Conservation (phyloP, 352 stramenopile genomes). For the Phytophthora constricta region DNA sequence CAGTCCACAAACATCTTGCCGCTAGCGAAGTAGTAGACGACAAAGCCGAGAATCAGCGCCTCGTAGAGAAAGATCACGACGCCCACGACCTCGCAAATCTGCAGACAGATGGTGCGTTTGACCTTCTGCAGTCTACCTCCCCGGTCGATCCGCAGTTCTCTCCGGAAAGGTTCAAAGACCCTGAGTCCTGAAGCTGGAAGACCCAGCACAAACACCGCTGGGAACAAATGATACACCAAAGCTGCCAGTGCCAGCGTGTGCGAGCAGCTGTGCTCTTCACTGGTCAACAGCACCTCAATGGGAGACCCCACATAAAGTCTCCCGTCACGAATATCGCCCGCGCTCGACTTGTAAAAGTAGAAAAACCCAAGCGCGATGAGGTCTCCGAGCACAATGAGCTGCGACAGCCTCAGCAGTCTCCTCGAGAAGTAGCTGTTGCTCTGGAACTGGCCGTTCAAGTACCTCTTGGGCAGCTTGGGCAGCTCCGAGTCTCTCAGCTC, state of each 20-base stretch:
- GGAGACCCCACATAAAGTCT: constrained; percentile 57
- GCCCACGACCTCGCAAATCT: constrained; percentile 77
- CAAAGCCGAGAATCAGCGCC: constrained; percentile 49
- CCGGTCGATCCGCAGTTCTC: constrained; percentile 68
- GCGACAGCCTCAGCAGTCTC: constrained; percentile 59
- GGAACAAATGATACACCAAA: constrained; percentile 77
- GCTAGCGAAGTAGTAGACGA: constrained; percentile 66
- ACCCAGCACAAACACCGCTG: constrained; percentile 63
- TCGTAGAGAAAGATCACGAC: constrained; percentile 65
- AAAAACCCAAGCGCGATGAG: constrained; percentile 63
- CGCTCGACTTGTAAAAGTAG: constrained; percentile 53
- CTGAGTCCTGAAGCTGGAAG: constrained; percentile 68
- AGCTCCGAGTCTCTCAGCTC: constrained; percentile 30
- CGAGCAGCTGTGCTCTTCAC: constrained; percentile 47
- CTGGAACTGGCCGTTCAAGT: constrained; percentile 67
- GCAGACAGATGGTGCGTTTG: constrained; percentile 78
- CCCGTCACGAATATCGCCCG: constrained; percentile 34
- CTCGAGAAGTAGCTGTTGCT: constrained; percentile 87
- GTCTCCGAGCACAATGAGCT: constrained; percentile 69
- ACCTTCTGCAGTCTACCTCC: constrained; percentile 73
- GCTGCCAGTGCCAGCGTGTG: constrained; percentile 62
- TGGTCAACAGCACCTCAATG: constrained; percentile 47
- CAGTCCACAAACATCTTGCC: constrained; percentile 64
- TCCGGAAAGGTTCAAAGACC: constrained; percentile 76
- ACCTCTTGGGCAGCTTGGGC: constrained; percentile 42